Evolutionary conservation across 495 filamentous ascomycete species (phyloP), one percentile per base, ranked within the genome.

Genomic region (Penicillium diatomitis): DNA sequence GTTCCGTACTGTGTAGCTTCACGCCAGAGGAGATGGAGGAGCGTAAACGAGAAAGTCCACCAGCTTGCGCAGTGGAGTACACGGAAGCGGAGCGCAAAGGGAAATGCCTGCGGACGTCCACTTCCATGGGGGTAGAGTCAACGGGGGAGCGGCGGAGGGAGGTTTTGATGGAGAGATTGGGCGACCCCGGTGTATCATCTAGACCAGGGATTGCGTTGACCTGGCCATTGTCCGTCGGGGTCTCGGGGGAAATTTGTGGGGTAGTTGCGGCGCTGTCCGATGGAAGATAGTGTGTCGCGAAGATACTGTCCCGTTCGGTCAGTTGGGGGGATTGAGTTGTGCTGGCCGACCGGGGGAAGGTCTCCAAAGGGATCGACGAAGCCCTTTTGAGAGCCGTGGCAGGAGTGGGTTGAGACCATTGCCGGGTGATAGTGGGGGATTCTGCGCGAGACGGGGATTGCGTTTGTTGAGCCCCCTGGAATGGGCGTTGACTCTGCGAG

Each of bases 291-390:
- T 79, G 74, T 2, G 79, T 81, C 38, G 80, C 80, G 55, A 82
- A 82, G 61, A 83, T 83, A 60, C 75, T 80, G 49, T 84, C 80
- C 47, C 80, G 63, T 55, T 84, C 80, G 8, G 77, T 78, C 55
- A 83, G 61, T 61, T 78, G 78, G 30, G 77, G 78, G 40, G 53
- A 63, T 34, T 74, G 58, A 30, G 61, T 57, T 35, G 48, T 46
- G 50, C 60, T 57, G 29, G 20, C 20, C 20, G 55, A 58, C 46
- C 57, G 60, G 53, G 62, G 50, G 30, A 51, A 47, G 35, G 51
- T 55, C 38, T 68, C 67, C 38, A 58, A 41, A 8, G 67, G 64
- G 46, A 47, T 50, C 32, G 61, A 67, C 7, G 58, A 49, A 28
- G 64, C 49, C 54, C 64, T 68, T 64, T 71, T 73, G 58, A 73